A percentile compares a stretch with the other conserved stretches of the same genome.
Evolutionary conservation across 768 basidiomycete species (phyloP).

Genomic region (Sistotremastrum suecicum): DNA sequence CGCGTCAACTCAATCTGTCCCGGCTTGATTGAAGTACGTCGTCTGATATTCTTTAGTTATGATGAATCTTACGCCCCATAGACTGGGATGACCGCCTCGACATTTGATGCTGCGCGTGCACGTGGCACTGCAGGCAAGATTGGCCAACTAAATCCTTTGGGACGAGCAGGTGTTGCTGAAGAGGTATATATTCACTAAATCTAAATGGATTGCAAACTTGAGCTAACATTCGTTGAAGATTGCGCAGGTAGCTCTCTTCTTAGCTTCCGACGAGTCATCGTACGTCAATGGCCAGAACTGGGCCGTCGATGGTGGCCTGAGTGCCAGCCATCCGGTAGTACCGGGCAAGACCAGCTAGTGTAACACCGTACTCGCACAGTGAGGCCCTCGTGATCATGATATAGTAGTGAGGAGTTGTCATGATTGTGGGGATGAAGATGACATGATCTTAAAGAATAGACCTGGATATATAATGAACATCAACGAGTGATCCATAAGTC

Average conservation of each 20-base stretch:
- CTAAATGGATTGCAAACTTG: conserved; percentile 1
- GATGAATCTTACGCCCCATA: conserved; percentile 5
- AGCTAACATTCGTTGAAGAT: conserved; percentile 43
- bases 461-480: too few relatives aligned
- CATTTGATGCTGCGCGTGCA: conserved; percentile 65
- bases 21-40: conserved; percentile 58
- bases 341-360: conserved; percentile 35
- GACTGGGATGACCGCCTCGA: conserved; percentile 76
- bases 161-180: conserved; percentile 69
- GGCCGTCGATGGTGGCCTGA: conserved; percentile 77
- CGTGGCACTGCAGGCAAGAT: conserved; percentile 65
- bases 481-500: too few relatives aligned
- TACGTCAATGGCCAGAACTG: conserved; percentile 87
- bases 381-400: too few relatives aligned
- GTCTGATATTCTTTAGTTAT: background rate
- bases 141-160: conserved; percentile 73
- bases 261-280: conserved; percentile 60
- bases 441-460: too few relatives aligned
- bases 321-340: conserved; percentile 63
- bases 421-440: too few relatives aligned
- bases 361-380: too few relatives aligned
- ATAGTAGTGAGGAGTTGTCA: too few relatives aligned
- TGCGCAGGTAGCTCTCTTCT: conserved; percentile 70
- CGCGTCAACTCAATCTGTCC: conserved; percentile 87
- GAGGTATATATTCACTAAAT: conserved; percentile 23